Base-by-base conservation (phyloP, 345 rosid species). In the Arabis alpina region DNA sequence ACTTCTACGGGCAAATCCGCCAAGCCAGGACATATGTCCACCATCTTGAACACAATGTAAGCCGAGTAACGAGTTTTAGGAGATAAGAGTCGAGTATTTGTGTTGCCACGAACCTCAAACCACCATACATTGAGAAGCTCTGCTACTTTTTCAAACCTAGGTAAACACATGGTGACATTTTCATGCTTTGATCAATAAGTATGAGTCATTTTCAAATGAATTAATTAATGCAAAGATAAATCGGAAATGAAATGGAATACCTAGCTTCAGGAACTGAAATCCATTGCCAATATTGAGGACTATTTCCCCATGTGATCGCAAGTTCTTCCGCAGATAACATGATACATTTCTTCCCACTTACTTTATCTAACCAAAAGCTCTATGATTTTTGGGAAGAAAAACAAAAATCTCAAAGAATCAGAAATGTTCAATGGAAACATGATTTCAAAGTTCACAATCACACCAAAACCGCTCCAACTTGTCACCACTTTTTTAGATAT, bases 271-370 rank as follows among this genome's bases (percentile, higher is more conserved):
- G 59, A 59, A 37, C 27, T 58, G 59, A 10, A 0, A 70, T 70
- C 74, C 74, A 70, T 49, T 10, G 16, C 74, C 74, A 70, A 70
- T 49, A 27, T 1, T 70, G 25, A 41, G 58, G 74, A 70, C 10
- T 58, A 39, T 23, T n/a, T 32, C 72, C 74, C 49, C 47, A 47
- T 5, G 50, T 57, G 41, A 69, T 37, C 4, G 3, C 0, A 6
- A 48, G 43, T 48, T 55, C 3, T 0, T 37, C 57, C 0, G 65
- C 10, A 6, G 73, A 37, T 58, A 69, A 24, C 73, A 69, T 47
- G 10, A 58, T n/a, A 69, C 73, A 57, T 3, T 8, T 58, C 39
- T 69, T 69, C 28, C 41, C 65, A 69, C 39, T 57, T 0, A 16
- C 27, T 48, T 48, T 69, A 5, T 57, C 65, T 47, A 69, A 14